Evolutionary conservation across 2,329 filamentous ascomycete species (phyloP).

Genomic region (Pseudocercospora eumusae): DNA sequence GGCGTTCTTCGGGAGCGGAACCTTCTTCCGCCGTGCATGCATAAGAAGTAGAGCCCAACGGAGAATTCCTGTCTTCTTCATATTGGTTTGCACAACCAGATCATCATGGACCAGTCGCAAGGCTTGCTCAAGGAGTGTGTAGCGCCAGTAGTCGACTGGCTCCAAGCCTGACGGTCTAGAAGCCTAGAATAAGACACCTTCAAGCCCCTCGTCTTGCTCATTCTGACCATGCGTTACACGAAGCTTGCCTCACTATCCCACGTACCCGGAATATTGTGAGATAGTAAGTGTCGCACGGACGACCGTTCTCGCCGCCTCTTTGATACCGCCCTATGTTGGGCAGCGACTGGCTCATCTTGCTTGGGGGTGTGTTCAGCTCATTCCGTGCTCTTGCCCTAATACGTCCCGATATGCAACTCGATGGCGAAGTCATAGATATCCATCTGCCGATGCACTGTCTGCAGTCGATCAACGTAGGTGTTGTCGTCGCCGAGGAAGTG

Average conservation of each 20-base stretch:
- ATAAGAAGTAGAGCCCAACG: neutral
- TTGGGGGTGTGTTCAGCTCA: neutral
- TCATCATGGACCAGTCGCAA: neutral
- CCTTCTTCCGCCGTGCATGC: neutral
- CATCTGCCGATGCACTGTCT: neutral
- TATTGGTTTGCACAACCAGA: neutral
- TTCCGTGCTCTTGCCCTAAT: conserved; percentile 6
- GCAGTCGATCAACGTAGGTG: neutral
- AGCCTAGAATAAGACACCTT: neutral
- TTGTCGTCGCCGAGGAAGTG: neutral
- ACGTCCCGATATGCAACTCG: neutral
- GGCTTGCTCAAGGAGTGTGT: neutral
- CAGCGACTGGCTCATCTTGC: conserved; percentile 1
- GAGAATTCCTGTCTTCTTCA: neutral
- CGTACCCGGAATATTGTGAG: neutral
- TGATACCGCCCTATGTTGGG: neutral
- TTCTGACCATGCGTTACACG: neutral
- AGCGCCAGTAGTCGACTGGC: neutral
- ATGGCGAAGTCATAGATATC: neutral
- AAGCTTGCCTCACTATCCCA: neutral
- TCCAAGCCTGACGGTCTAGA: neutral
- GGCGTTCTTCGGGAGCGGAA: neutral
- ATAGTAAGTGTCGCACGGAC: neutral
- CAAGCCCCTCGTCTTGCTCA: neutral
- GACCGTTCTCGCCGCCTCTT: neutral